Evolutionary conservation across 257 asterid genomes (phyloP).

Genomic region (Anisodus tanguticus): DNA sequence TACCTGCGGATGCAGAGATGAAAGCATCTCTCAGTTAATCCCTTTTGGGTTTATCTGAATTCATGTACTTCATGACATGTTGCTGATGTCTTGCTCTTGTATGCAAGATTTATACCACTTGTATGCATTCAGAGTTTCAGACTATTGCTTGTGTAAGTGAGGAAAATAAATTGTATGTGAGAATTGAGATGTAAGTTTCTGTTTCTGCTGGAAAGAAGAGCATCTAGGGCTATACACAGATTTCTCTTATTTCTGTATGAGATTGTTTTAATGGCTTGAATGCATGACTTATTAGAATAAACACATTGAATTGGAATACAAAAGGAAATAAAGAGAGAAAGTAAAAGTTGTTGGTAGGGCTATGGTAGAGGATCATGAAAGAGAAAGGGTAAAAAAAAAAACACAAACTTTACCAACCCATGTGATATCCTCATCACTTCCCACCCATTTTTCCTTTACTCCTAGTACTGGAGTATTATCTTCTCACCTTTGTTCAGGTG

Average conservation of each 20-base stretch:
- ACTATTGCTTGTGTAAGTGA: not conserved
- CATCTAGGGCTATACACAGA: not conserved
- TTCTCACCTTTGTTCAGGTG: constrained; percentile 25
- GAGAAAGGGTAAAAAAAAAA: not conserved
- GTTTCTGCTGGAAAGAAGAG: not conserved
- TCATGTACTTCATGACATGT: constrained; percentile 14
- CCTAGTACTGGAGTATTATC: not conserved
- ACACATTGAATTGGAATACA: not conserved
- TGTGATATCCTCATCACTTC: constrained; percentile 27
- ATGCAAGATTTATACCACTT: not conserved
- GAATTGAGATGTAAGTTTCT: too few relatives aligned
- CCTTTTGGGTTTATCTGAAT: constrained; percentile 7
- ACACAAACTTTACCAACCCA: constrained; percentile 25
- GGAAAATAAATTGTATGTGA: too few relatives aligned
- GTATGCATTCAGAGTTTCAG: too few relatives aligned
- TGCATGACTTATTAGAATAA: not conserved
- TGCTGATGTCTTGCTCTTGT: constrained; percentile 17
- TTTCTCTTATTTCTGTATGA: not conserved
- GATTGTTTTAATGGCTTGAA: not conserved
- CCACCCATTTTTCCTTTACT: constrained; percentile 5
- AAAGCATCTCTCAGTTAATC: constrained; percentile 15
- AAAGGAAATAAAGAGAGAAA: not conserved
- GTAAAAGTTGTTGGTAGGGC: not conserved
- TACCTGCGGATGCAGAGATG: constrained; percentile 18
- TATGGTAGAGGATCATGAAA: not conserved